These are phyloP conservation scores for Erysimum pusillum DNA, from an alignment of 441 rosid species.

Conservation along the genomic window DNA sequence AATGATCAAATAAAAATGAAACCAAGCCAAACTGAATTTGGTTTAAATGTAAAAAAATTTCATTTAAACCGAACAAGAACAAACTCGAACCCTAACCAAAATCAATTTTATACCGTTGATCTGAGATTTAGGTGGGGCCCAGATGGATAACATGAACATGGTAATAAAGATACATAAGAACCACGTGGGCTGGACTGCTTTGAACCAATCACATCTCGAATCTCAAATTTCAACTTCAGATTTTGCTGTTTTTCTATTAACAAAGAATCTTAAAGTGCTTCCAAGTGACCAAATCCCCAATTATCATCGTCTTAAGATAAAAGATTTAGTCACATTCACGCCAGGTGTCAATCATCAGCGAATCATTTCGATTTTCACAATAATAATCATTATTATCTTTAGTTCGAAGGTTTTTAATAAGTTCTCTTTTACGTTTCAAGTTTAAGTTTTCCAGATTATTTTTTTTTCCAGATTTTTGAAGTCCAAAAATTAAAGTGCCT, in stretches of 20 bases:
- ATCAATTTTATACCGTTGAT: constrained; percentile 21
- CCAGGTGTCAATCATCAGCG: constrained; percentile 53
- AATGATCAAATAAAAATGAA: not conserved
- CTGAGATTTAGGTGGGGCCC: constrained; percentile 34
- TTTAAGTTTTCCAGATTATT: constrained; percentile 3
- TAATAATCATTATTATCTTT: constrained; percentile 34
- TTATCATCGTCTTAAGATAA: constrained; percentile 40
- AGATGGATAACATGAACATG: constrained; percentile 26
- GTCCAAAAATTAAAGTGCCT: not conserved
- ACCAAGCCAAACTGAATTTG: constrained; percentile 10
- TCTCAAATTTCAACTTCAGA: constrained; percentile 37
- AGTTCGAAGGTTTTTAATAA: not conserved
- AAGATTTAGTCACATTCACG: constrained; percentile 41
- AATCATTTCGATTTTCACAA: constrained; percentile 48
- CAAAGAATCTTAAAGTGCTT: constrained; percentile 41
- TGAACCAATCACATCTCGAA: constrained; percentile 47
- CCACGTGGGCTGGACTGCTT: constrained; percentile 46
- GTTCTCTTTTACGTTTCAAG: constrained; percentile 31
- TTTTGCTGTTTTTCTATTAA: constrained; percentile 30
- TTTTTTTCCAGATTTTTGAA: constrained; percentile 9
- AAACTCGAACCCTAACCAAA: constrained; percentile 27
- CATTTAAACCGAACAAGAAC: constrained; percentile 27
- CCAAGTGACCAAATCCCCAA: constrained; percentile 44
- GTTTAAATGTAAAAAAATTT: not conserved
- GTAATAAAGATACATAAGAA: constrained; percentile 25